These are phyloP conservation scores for Trichoderma breve DNA, from an alignment of 2,329 filamentous ascomycete genomes.

Conservation along the genomic window DNA sequence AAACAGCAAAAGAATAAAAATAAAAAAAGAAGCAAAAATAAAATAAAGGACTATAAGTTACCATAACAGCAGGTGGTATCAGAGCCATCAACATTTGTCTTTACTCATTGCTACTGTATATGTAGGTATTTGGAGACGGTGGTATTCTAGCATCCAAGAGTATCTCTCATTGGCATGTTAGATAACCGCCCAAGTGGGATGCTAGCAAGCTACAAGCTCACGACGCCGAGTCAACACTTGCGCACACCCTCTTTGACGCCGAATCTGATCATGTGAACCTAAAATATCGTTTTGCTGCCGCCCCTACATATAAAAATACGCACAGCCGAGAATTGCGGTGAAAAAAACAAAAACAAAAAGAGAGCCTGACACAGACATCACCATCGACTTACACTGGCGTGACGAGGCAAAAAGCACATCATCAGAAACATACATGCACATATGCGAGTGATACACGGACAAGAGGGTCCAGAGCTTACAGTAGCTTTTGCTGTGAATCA, in stretches of 20 bases:
- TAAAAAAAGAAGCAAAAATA: not conserved
- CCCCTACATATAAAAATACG: not conserved
- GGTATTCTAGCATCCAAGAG: not conserved
- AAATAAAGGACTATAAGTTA: not conserved
- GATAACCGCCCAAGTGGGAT: not conserved
- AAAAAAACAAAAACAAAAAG: not conserved
- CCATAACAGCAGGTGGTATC: not conserved
- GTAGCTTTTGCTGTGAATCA: not conserved
- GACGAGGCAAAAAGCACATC: not conserved
- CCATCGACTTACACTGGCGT: not conserved
- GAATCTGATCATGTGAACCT: constrained; percentile 2
- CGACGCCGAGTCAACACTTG: too few relatives aligned
- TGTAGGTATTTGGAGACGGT: not conserved
- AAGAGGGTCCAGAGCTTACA: not conserved
- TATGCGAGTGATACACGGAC: not conserved
- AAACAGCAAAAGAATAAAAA: not conserved
- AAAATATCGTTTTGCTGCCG: not conserved
- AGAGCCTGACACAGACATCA: not conserved
- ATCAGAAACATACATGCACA: not conserved
- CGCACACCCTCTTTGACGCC: not conserved
- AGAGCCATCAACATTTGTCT: not conserved
- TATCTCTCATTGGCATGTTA: not conserved
- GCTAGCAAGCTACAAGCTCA: not conserved
- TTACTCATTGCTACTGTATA: not conserved
- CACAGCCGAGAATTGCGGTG: not conserved